phyloP scores from a whole-genome alignment of 2,329 filamentous ascomycete species.

The Chaetomium olivaceum region DNA sequence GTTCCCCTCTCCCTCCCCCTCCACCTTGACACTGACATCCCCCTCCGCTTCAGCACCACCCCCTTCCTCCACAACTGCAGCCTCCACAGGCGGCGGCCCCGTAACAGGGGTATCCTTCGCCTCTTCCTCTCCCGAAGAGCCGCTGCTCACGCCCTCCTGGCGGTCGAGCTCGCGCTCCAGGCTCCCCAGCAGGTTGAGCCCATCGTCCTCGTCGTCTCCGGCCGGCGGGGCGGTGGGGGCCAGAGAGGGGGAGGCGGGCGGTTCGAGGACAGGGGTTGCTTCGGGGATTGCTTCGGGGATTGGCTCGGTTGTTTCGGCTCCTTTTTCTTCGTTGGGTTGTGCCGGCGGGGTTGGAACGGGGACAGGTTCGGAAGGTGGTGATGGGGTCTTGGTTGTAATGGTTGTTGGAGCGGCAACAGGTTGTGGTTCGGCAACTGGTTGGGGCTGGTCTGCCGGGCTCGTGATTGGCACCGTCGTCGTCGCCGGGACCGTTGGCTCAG shows the following conservation, averaged over 20 bases:
- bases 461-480: not conserved
- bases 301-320: not conserved
- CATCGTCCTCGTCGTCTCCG: slow-evolving; percentile 41
- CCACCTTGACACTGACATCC: not conserved
- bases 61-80: not conserved
- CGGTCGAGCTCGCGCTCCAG: slow-evolving; percentile 49
- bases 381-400: slow-evolving; percentile 13
- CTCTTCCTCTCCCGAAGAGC: not conserved
- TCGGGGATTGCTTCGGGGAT: not conserved
- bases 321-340: not conserved
- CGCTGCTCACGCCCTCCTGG: slow-evolving; percentile 26
- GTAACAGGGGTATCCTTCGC: not conserved
- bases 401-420: not conserved
- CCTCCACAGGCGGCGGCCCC: not conserved
- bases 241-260: not conserved
- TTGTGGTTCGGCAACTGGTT: not conserved
- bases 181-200: slow-evolving; percentile 48
- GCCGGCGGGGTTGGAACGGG: not conserved
- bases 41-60: not conserved
- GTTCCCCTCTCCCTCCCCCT: not conserved
- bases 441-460: not conserved
- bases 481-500: not conserved
- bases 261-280: not conserved
- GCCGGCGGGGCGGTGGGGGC: slow-evolving; percentile 10
- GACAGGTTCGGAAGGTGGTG: slow-evolving; percentile 18